phyloP scores from a whole-genome alignment of 257 asterid genomes.

The Plantago major region DNA sequence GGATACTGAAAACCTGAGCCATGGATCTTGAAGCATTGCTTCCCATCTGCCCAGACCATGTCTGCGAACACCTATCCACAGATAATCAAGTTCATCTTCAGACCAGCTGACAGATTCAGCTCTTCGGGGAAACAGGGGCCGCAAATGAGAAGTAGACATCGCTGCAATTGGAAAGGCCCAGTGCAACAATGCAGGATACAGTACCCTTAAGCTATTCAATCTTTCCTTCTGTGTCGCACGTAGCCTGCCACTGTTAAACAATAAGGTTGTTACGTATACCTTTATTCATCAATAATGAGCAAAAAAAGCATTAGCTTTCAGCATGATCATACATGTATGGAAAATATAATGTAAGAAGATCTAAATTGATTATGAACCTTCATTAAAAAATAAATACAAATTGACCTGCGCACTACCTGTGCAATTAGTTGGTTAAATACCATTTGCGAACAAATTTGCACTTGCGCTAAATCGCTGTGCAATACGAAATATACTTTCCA shows the following conservation, averaged over 20 bases:
- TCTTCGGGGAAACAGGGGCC: constrained; percentile 49
- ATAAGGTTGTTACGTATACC: no score
- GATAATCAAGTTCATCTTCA: constrained; percentile 89
- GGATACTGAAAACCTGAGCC: constrained; percentile 67
- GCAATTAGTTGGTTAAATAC: no score
- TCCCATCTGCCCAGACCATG: constrained; percentile 89
- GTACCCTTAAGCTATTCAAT: constrained; percentile 48
- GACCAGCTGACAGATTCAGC: constrained; percentile 73
- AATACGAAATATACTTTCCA: no score
- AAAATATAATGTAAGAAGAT: background rate
- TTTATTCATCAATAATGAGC: no score
- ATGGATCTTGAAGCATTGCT: constrained; percentile 67
- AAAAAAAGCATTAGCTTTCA: background rate
- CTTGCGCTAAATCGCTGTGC: no score
- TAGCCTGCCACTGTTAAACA: constrained; percentile 61
- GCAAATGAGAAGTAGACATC: no score
- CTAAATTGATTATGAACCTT: no score
- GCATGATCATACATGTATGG: background rate
- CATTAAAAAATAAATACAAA: no score
- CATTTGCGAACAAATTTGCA: no score
- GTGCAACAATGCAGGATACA: constrained; percentile 50
- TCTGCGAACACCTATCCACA: constrained; percentile 91
- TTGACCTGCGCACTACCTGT: no score
- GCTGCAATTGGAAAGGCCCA: constrained; percentile 39
- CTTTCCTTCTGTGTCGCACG: constrained; percentile 82